Base-by-base conservation (phyloP, 768 basidiomycete genomes). In the Suillus placidus region DNA sequence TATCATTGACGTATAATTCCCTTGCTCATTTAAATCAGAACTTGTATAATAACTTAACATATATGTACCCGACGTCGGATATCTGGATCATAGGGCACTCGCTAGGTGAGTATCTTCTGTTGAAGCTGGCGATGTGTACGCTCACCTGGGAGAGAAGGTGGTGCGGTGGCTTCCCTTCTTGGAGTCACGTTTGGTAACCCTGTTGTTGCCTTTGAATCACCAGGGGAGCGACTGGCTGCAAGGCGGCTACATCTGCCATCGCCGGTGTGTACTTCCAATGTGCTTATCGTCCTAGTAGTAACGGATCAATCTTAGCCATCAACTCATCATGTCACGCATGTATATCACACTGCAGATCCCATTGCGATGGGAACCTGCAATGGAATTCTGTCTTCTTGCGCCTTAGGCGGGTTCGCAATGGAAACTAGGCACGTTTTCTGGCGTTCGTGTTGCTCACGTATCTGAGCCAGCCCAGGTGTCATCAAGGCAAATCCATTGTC, bases 291-390 rank as follows among this genome's bases (percentile, higher is more conserved):
- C 43, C 38, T 66, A 0, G 62, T 23, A 12, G 13, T 64, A 30
- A 9, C n/a, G 10, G 16, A 30, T 61, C 37, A 23, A 18, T 14
- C 51, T 18, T 68, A 91, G 88, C 91, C 91, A 40, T 89, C 88
- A 8, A 84, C 84, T 12, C 87, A 90, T 18, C 92, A 92, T 70
- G 83, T 97, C 67, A 95, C 92, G 0, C 96, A 98, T 76, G 82
- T 99, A 35, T 97, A 92, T 77, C 93, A 97, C 73, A 97, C 91
- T 26, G 96, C 95, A 34, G 96, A 99, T 77, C 96, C 96, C 6
- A 92, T 98, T 60, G 87, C 96, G 23, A 94, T 94, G 89, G 92
- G 92, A 42, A 89, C 88, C 9, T 95, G 94, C 77, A 95, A 86
- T 64, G 93, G 93, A 16, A 80, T 92, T 2, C 71, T 92, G 1